A percentile compares a stretch with the other conserved stretches of the same genome.
phyloP scores from a whole-genome alignment of 2,329 filamentous ascomycete genomes.

The Triangularia verruculosa region DNA sequence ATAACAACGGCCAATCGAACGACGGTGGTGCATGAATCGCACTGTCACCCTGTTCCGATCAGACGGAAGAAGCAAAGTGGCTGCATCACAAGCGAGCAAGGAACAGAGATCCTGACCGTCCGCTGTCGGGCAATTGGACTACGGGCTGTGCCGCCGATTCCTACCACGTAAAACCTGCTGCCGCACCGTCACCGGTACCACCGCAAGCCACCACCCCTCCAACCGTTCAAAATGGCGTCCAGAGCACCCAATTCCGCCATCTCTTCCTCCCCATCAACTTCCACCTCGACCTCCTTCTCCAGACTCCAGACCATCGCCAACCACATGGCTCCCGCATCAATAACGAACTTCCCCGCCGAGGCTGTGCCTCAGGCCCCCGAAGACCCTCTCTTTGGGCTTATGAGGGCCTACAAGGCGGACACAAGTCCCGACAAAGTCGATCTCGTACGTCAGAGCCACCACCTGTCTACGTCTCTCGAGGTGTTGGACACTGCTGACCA shows the following conservation, averaged over 20 bases:
- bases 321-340: slow-evolving; percentile 64
- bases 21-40: slow-evolving; percentile 18
- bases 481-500: background rate
- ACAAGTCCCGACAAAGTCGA: slow-evolving; percentile 79
- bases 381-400: slow-evolving; percentile 90
- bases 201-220: slow-evolving; percentile 15
- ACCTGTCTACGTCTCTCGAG: background rate
- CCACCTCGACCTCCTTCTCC: slow-evolving; percentile 47
- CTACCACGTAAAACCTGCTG: slow-evolving; percentile 13
- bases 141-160: slow-evolving; percentile 15
- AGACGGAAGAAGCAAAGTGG: slow-evolving; percentile 14
- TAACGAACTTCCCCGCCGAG: slow-evolving; percentile 71
- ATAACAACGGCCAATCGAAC: slow-evolving; percentile 17
- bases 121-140: slow-evolving; percentile 22
- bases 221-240: slow-evolving; percentile 25
- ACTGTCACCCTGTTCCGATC: slow-evolving; percentile 16
- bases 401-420: slow-evolving; percentile 83
- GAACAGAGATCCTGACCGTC: slow-evolving; percentile 2
- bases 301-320: slow-evolving; percentile 60
- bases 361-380: slow-evolving; percentile 86
- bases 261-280: slow-evolving; percentile 42
- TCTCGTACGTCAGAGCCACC: slow-evolving; percentile 57
- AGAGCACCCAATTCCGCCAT: slow-evolving; percentile 20
- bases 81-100: slow-evolving; percentile 2
- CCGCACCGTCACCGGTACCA: slow-evolving; percentile 15